Evolutionary conservation across 1,139 yeast genomes (phyloP).

Genomic region (Candida sp.): DNA sequence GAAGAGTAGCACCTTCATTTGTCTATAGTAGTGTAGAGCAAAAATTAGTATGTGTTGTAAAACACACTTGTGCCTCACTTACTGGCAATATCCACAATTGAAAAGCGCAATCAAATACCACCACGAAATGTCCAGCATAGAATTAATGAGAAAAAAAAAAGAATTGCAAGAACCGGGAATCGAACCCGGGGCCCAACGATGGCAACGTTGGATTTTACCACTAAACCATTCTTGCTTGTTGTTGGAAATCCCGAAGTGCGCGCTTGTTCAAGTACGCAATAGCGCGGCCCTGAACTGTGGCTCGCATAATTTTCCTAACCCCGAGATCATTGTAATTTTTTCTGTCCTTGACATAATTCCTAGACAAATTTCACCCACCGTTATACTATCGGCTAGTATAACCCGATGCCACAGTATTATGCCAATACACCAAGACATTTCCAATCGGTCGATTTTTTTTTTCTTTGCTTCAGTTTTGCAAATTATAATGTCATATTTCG

Average conservation of each 20-base stretch:
- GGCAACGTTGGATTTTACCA: constrained; percentile 1
- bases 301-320: not conserved
- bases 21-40: too few species aligned
- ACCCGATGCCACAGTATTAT: constrained; percentile 1
- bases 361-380: not conserved
- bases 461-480: not conserved
- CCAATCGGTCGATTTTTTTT: too few species aligned
- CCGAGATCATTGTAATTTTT: not conserved
- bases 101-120: not conserved
- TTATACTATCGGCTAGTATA: not conserved
- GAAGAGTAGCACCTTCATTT: too few species aligned
- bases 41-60: too few species aligned
- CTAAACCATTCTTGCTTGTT: constrained; percentile 1
- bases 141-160: not conserved
- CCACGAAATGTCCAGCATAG: not conserved
- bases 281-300: not conserved
- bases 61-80: too few species aligned
- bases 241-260: too few species aligned
- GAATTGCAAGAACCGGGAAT: constrained; percentile 1
- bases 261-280: too few species aligned
- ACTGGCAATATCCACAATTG: too few species aligned
- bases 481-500: not conserved
- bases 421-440: not conserved
- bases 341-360: not conserved
- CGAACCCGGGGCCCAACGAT: not conserved